Evolutionary conservation across 345 rosid genomes (phyloP), one percentile per base, ranked within the genome.

Genomic region (Physaria fendleri): DNA sequence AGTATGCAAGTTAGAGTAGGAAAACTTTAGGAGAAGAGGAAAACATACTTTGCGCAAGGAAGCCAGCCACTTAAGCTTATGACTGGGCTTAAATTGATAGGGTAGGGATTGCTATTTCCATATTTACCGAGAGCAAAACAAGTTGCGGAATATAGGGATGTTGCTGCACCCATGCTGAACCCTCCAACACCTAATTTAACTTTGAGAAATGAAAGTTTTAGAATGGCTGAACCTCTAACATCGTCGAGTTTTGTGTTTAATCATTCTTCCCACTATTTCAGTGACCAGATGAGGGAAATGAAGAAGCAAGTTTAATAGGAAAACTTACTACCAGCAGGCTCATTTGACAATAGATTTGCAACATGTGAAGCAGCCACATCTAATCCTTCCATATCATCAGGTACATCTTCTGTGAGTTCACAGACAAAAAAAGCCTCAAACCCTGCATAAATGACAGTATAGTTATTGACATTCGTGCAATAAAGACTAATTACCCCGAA

Each of bases 31-130:
- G 9, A 21, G 8, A 37, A 41, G 49, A 64, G 55, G 65, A 69
- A 68, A 40, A 57, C 87, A 34, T 56, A 93, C 99, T 78, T 93
- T 64, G 92, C 65, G 66, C 96, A 87, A 27, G 99, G 99, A 67
- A 93, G 97, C 97, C 99, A 93, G 53, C 99, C 97, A 71, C 99
- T 93, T 71, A 93, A 76, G 72, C 97, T 97, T 28, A 88, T 84
- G 49, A 72, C 82, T 61, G 94, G 82, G 76, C 77, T 79, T 71
- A 93, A 59, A 47, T 79, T 93, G 60, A 88, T 75, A 52, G 88
- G 88, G 69, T 83, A 90, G 2, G 76, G 80, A 52, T 68, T 81
- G 76, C 88, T 88, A 65, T 87, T 82, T 67, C 78, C 87, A 69
- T 74, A 87, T 72, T 89, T 85, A 37, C 88, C 83, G 2, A 54